Evolutionary conservation across 768 basidiomycete species (phyloP).

Genomic region (Agaricus bisporus): DNA sequence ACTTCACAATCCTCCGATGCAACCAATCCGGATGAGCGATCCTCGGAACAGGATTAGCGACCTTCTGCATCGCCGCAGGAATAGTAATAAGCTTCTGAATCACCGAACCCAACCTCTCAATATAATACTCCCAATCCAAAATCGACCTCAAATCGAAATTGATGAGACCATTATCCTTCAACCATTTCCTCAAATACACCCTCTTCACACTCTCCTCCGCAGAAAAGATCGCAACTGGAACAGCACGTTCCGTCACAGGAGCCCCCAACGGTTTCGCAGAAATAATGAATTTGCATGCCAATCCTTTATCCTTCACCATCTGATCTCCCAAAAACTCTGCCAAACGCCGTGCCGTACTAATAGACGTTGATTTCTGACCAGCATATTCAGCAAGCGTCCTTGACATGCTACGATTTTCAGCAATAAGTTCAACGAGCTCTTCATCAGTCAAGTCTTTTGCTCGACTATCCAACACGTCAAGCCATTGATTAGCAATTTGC

Average conservation of each 20-base stretch:
- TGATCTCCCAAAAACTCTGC: slow-evolving; percentile 96
- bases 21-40: slow-evolving; percentile 98
- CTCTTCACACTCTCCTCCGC: slow-evolving; percentile 90
- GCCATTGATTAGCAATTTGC: slow-evolving; percentile 91
- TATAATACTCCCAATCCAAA: slow-evolving; percentile 98
- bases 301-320: slow-evolving; percentile 99
- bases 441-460: slow-evolving; percentile 84
- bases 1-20: slow-evolving; percentile 80
- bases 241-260: slow-evolving; percentile 93
- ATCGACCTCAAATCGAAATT: slow-evolving; percentile 92
- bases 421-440: slow-evolving; percentile 95
- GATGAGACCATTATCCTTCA: slow-evolving; percentile 84
- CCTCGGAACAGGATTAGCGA: slow-evolving; percentile 92
- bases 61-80: slow-evolving; percentile 97
- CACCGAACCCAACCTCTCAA: slow-evolving; percentile 94
- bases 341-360: slow-evolving; percentile 90
- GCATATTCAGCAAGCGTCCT: slow-evolving; percentile 95
- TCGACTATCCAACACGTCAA: slow-evolving; percentile 87
- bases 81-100: slow-evolving; percentile 99
- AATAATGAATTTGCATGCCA: slow-evolving; percentile 98
- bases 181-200: slow-evolving; percentile 90
- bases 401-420: slow-evolving; percentile 97
- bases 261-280: slow-evolving; percentile 89
- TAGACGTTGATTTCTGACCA: slow-evolving; percentile 96
- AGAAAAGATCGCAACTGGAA: slow-evolving; percentile 96